Percentiles rank a stretch among this genome's conserved stretches.
Evolutionary conservation across 2,329 filamentous ascomycete species (phyloP).

Genomic region (Trichoderma semiorbis): DNA sequence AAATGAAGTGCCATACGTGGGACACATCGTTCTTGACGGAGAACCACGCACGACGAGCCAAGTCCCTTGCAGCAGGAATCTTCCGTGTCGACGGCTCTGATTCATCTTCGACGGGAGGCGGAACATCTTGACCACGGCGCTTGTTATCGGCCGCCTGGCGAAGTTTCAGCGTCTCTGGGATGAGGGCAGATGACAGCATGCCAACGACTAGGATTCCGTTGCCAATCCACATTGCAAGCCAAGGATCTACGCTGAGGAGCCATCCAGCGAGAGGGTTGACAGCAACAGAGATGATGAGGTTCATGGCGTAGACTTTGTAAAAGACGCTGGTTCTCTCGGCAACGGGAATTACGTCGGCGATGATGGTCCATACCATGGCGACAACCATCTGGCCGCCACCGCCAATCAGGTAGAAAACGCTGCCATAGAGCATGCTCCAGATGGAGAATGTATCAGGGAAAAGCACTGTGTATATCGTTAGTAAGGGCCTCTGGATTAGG

Average conservation of each 20-base stretch:
- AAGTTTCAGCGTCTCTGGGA: constrained; percentile 44
- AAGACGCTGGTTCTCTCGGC: constrained; percentile 39
- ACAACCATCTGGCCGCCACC: constrained; percentile 37
- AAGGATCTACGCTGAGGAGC: constrained; percentile 38
- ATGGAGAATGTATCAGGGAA: constrained; percentile 39
- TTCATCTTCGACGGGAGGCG: constrained; percentile 8
- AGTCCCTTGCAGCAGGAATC: background rate
- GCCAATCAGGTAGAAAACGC: constrained; percentile 39
- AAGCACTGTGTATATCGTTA: constrained; percentile 27
- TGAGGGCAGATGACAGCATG: constrained; percentile 29
- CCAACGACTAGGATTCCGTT: constrained; percentile 30
- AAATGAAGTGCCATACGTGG: constrained; percentile 40
- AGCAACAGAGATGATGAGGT: constrained; percentile 37
- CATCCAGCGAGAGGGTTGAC: constrained; percentile 40
- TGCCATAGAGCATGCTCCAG: constrained; percentile 37
- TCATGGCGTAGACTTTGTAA: constrained; percentile 38
- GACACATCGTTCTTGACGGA: constrained; percentile 30
- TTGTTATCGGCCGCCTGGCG: constrained; percentile 29
- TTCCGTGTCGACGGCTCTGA: constrained; percentile 13
- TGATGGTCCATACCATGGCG: constrained; percentile 45
- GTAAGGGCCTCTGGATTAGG: background rate
- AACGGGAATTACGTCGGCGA: constrained; percentile 42
- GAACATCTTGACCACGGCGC: constrained; percentile 2
- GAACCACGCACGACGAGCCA: constrained; percentile 27
- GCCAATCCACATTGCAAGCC: constrained; percentile 39